Evolutionary conservation across 495 filamentous ascomycete species (phyloP).

Genomic region (Penicillium lagena): DNA sequence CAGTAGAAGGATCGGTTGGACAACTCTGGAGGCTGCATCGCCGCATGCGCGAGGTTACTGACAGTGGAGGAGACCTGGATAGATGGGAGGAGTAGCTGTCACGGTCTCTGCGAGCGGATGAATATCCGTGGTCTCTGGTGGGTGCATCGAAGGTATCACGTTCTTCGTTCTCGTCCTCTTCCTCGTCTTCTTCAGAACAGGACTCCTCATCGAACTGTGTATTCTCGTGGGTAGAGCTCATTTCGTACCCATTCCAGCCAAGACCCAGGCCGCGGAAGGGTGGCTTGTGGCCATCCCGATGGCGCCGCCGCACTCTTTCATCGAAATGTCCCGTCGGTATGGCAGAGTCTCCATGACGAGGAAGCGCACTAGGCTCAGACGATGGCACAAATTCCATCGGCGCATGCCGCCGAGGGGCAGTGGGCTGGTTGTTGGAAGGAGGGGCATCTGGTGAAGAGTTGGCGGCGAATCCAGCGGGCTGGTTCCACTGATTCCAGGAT

Average conservation of each 20-base stretch:
- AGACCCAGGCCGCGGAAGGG: constrained; percentile 7
- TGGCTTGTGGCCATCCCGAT: constrained; percentile 3
- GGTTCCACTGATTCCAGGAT: constrained; percentile 37
- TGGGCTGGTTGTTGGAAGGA: background rate
- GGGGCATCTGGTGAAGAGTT: constrained; percentile 1
- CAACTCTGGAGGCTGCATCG: constrained; percentile 30
- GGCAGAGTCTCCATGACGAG: background rate
- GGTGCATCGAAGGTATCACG: constrained; percentile 11
- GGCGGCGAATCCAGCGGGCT: constrained; percentile 11
- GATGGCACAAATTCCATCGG: constrained; percentile 1
- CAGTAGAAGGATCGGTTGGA: constrained; percentile 18
- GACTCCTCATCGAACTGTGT: constrained; percentile 11
- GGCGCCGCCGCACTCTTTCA: constrained; percentile 21
- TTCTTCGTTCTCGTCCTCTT: constrained; percentile 14
- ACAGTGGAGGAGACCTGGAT: constrained; percentile 34
- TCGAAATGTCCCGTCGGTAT: constrained; percentile 37
- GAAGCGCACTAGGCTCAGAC: background rate
- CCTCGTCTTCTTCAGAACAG: background rate
- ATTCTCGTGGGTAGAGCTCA: constrained; percentile 1
- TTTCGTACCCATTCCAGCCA: background rate
- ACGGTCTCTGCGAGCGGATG: background rate
- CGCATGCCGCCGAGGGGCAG: constrained; percentile 5
- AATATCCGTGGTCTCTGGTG: background rate
- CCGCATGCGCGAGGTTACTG: constrained; percentile 41
- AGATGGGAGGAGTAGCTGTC: constrained; percentile 17